Conservation (phyloP, 2,329 filamentous ascomycete species). For the Ophiosphaerella narmari region DNA sequence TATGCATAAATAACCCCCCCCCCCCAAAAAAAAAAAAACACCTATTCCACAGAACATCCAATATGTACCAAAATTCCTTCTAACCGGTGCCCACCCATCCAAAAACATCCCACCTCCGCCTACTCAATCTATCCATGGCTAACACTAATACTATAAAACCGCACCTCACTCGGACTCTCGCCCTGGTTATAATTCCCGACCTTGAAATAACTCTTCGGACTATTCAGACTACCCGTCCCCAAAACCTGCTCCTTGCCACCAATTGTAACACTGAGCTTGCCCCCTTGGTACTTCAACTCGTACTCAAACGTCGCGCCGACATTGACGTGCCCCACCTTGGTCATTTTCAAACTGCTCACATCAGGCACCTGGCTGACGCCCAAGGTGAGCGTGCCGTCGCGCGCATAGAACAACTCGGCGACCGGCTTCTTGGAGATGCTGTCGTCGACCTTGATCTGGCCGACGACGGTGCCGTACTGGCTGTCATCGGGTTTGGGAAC, state of each 20-base stretch:
- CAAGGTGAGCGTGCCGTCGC: conserved; percentile 41
- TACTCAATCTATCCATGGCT: conserved; percentile 5
- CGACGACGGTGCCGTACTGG: conserved; percentile 45
- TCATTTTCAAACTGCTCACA: conserved; percentile 38
- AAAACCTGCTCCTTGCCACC: conserved; percentile 12
- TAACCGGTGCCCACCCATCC: too few relatives aligned
- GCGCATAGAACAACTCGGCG: conserved; percentile 48
- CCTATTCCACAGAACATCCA: too few relatives aligned
- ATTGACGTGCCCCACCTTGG: conserved; percentile 38
- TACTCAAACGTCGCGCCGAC: conserved; percentile 45
- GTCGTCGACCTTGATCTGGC: conserved; percentile 48
- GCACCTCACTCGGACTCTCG: conserved; percentile 20
- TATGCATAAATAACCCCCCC: too few relatives aligned
- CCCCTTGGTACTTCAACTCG: conserved; percentile 45
- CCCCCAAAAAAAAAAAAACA: too few relatives aligned
- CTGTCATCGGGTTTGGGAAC: conserved; percentile 41
- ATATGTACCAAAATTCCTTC: too few relatives aligned
- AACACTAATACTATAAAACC: conserved; percentile 21
- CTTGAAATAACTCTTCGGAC: conserved; percentile 28
- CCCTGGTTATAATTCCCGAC: conserved; percentile 33
- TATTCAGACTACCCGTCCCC: conserved; percentile 19
- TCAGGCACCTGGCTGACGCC: conserved; percentile 47
- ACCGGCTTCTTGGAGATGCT: conserved; percentile 47
- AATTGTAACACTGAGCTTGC: conserved; percentile 31
- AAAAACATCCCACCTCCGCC: too few relatives aligned